A percentile compares a stretch with the other conserved stretches of the same genome.
These are phyloP conservation scores for Corymbia citriodora DNA, from an alignment of 441 rosid genomes.

Conservation along the genomic window DNA sequence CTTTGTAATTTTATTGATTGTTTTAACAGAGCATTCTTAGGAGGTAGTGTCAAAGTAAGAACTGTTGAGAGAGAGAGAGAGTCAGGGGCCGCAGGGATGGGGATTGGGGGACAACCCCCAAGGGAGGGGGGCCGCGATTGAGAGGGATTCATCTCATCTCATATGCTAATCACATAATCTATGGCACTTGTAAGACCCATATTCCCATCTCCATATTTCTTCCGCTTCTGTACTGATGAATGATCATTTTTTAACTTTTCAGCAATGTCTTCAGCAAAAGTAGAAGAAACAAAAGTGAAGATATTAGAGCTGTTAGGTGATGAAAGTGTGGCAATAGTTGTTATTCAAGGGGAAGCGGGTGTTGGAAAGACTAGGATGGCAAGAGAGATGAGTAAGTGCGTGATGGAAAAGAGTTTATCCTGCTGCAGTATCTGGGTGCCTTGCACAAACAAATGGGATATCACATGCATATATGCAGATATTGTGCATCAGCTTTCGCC, in stretches of 20 bases:
- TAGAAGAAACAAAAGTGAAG: background rate
- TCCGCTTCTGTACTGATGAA: background rate
- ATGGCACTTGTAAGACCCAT: background rate
- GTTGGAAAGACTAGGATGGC: conserved; percentile 58
- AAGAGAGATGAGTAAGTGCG: conserved; percentile 6
- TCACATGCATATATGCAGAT: background rate
- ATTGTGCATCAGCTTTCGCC: background rate
- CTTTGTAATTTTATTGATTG: too few relatives aligned
- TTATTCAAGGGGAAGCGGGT: conserved; percentile 33
- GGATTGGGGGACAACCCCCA: too few relatives aligned
- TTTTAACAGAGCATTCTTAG: too few relatives aligned
- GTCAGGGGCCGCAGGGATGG: too few relatives aligned
- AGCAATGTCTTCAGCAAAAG: background rate
- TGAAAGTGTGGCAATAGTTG: background rate
- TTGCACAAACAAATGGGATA: conserved; percentile 14
- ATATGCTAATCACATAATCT: background rate
- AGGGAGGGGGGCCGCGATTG: too few relatives aligned
- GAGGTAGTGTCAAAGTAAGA: too few relatives aligned
- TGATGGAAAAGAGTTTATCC: background rate
- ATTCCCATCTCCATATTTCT: background rate
- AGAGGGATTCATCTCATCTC: too few relatives aligned
- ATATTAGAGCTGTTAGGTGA: background rate
- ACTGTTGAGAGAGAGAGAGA: too few relatives aligned
- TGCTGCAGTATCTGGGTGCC: conserved; percentile 29
- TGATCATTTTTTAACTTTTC: background rate